phyloP scores from a whole-genome alignment of 2,329 filamentous ascomycete genomes.

The Apiospora aurea region DNA sequence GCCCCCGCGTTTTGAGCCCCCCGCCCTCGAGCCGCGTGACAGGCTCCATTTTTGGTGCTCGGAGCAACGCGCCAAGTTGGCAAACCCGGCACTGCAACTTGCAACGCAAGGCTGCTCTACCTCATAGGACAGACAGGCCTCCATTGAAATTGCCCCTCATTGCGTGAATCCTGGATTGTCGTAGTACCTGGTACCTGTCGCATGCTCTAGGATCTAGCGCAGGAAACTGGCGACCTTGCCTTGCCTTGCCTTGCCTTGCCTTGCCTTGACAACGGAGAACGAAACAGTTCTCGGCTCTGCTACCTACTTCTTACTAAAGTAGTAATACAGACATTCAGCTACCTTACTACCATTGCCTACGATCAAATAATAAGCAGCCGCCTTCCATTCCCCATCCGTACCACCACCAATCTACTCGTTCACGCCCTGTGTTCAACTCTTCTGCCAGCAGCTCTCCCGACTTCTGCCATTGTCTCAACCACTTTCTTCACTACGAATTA shows the following conservation, averaged over 20 bases:
- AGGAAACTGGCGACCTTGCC: not conserved
- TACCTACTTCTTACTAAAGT: not conserved
- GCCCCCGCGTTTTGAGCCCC: not conserved
- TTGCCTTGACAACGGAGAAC: slow-evolving; percentile 1
- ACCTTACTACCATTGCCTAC: not conserved
- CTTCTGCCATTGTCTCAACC: not conserved
- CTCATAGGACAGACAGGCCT: slow-evolving; percentile 4
- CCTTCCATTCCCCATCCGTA: not conserved
- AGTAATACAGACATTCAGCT: slow-evolving; percentile 7
- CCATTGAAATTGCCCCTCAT: slow-evolving; percentile 10
- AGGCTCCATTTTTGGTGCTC: slow-evolving; percentile 18
- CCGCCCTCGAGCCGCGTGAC: slow-evolving; percentile 18
- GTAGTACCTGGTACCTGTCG: slow-evolving; percentile 15
- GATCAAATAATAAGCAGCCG: slow-evolving; percentile 11
- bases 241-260: too few species aligned
- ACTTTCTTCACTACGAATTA: not conserved
- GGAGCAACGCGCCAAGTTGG: slow-evolving; percentile 20
- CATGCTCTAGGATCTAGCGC: slow-evolving; percentile 10
- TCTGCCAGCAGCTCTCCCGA: not conserved
- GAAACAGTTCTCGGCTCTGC: not conserved
- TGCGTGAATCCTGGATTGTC: not conserved
- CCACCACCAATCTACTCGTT: not conserved
- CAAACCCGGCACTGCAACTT: not conserved
- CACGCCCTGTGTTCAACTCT: not conserved
- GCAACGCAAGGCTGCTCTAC: not conserved